Percentiles rank a stretch among this genome's conserved stretches.
These are phyloP conservation scores for Vitis hybrid DNA, from an alignment of 177 flowering plant species.

Conservation along the genomic window DNA sequence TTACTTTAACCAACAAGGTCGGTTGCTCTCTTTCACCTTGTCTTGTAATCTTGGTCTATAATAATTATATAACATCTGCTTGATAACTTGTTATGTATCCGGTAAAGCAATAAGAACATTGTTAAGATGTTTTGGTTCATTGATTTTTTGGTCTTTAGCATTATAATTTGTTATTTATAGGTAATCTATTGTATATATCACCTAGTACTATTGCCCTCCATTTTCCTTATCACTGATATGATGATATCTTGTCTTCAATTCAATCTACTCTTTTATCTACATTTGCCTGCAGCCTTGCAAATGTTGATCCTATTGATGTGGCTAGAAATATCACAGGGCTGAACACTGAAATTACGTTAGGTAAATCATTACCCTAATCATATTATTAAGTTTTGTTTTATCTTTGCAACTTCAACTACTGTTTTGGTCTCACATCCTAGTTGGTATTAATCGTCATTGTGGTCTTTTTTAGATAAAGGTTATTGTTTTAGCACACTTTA, in stretches of 20 bases:
- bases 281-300: slow-evolving; percentile 35
- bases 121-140: no score
- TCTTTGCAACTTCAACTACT: neutral
- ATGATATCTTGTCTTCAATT: neutral
- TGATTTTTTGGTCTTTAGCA: no score
- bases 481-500: no score
- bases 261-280: slow-evolving; percentile 5
- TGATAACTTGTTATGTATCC: no score
- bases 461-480: no score
- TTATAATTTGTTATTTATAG: no score
- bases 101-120: no score
- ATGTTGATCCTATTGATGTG: slow-evolving; percentile 56
- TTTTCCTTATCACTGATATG: neutral
- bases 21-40: no score
- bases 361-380: slow-evolving; percentile 29
- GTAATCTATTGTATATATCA: neutral
- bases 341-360: slow-evolving; percentile 92
- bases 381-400: neutral
- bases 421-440: slow-evolving; percentile 7
- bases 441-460: slow-evolving; percentile 7
- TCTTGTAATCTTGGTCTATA: no score
- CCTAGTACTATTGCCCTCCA: neutral
- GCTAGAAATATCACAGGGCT: slow-evolving; percentile 76
- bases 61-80: no score
- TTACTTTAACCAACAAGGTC: no score